Percentiles rank a stretch among this genome's conserved stretches.
Evolutionary conservation across 2,329 filamentous ascomycete species (phyloP).

Genomic region (Fusarium neocosmosporiellum): DNA sequence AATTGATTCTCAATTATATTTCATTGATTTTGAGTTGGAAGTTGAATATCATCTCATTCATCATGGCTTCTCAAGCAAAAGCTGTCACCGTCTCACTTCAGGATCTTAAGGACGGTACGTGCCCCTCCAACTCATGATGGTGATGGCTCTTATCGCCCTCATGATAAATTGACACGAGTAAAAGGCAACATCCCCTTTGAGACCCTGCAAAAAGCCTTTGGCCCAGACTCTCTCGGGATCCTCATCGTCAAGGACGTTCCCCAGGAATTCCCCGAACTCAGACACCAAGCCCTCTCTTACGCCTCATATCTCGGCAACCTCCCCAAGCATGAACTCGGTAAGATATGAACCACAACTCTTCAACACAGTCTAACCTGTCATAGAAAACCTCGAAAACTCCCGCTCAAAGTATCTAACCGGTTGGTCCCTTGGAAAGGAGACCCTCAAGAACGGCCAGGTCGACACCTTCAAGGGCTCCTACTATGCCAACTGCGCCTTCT

Average conservation of each 20-base stretch:
- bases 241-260: constrained; percentile 92
- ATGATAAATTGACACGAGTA: constrained; percentile 27
- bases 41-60: neutral
- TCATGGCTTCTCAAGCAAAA: constrained; percentile 62
- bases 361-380: neutral
- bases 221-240: constrained; percentile 89
- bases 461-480: constrained; percentile 87
- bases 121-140: constrained; percentile 22
- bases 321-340: constrained; percentile 76
- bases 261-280: constrained; percentile 74
- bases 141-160: constrained; percentile 19
- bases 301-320: constrained; percentile 90
- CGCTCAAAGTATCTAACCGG: constrained; percentile 74
- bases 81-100: constrained; percentile 71
- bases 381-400: constrained; percentile 68
- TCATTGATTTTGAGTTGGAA: neutral
- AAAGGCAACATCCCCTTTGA: constrained; percentile 75
- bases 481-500: constrained; percentile 86
- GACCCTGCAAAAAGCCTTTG: constrained; percentile 83
- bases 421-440: constrained; percentile 87
- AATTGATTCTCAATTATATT: neutral
- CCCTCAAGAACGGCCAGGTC: constrained; percentile 79
- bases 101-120: constrained; percentile 68
- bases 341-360: constrained; percentile 28
- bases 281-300: constrained; percentile 82